Evolutionary conservation across 352 stramenopile species (phyloP).

Genomic region (Pythium grandisporangium): DNA sequence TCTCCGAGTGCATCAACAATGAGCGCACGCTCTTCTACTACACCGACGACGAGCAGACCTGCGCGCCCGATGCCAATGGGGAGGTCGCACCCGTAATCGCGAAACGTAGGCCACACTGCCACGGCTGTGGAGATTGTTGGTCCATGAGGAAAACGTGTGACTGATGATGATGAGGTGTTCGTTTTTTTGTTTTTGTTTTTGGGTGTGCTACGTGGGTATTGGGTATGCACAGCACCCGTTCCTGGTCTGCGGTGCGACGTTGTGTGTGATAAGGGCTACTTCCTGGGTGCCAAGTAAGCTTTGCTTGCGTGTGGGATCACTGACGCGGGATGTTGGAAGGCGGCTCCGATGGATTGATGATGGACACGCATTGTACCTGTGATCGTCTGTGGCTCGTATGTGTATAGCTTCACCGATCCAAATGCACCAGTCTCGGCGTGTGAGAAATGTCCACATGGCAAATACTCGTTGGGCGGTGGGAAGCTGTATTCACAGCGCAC

Average conservation of each 20-base stretch:
- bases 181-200: no score
- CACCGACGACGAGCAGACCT: conserved; percentile 38
- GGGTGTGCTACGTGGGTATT: no score
- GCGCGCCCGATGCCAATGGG: conserved; percentile 19
- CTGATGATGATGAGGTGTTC: background rate
- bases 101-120: conserved; percentile 25
- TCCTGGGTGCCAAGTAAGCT: conserved; percentile 70
- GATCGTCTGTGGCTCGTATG: background rate
- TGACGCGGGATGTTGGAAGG: no score
- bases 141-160: background rate
- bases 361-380: background rate
- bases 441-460: conserved; percentile 51
- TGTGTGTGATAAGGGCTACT: conserved; percentile 55
- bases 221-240: conserved; percentile 73
- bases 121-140: background rate
- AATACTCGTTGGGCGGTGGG: conserved; percentile 74
- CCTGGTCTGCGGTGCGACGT: conserved; percentile 61
- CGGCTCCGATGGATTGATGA: no score
- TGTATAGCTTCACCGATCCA: conserved; percentile 36
- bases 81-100: no score
- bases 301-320: no score
- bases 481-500: conserved; percentile 66
- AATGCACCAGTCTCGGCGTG: conserved; percentile 63
- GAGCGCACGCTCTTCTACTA: conserved; percentile 71
- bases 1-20: conserved; percentile 75